phyloP scores from a whole-genome alignment of 768 basidiomycete species.

The Tylopilus intermedius region DNA sequence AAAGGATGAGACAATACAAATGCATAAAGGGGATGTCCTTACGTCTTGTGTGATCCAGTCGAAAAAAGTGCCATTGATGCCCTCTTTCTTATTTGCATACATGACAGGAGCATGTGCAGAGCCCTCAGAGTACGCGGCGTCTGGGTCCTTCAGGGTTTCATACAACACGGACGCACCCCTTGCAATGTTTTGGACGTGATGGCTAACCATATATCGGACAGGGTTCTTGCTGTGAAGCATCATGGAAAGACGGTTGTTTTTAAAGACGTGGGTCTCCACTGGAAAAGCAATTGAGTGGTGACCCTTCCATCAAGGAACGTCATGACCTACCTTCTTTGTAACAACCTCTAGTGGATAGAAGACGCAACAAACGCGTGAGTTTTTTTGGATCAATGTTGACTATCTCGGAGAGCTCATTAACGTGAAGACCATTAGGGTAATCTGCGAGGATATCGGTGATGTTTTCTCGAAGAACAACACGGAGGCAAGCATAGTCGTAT shows the following conservation, averaged over 20 bases:
- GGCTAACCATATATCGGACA: conserved; percentile 15
- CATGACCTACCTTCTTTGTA: conserved; percentile 28
- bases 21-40: neutral
- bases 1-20: neutral
- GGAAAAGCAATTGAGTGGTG: neutral
- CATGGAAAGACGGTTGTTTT: conserved; percentile 34
- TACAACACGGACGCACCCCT: conserved; percentile 21
- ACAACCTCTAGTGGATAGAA: conserved; percentile 27
- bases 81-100: conserved; percentile 16
- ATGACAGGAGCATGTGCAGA: conserved; percentile 21
- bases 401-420: conserved; percentile 24
- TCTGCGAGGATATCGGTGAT: conserved; percentile 26
- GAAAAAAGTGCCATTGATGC: conserved; percentile 21
- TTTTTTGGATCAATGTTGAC: conserved; percentile 23
- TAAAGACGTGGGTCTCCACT: conserved; percentile 31
- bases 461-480: conserved; percentile 25
- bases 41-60: conserved; percentile 24
- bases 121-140: conserved; percentile 15
- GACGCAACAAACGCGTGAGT: conserved; percentile 28
- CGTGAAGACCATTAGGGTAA: conserved; percentile 29
- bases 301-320: neutral
- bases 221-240: conserved; percentile 24
- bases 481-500: conserved; percentile 27
- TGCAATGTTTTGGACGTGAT: conserved; percentile 14
- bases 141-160: conserved; percentile 26